Evolutionary conservation across 257 asterid species (phyloP).

Genomic region (Nicotiana attenuata): DNA sequence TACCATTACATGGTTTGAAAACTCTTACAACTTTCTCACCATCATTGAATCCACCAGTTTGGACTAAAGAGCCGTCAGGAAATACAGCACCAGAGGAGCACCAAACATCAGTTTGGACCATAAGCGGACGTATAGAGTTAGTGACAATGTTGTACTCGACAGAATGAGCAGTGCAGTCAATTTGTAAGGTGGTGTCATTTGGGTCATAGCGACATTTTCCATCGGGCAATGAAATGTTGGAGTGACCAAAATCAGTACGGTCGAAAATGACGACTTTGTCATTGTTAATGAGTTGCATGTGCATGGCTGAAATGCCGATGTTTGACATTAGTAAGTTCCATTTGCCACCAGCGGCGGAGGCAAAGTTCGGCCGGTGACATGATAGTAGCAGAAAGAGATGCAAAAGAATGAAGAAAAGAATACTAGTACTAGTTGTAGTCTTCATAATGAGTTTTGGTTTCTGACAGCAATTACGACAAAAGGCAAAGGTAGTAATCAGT

Average conservation of each 20-base stretch:
- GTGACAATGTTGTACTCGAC: slow-evolving; percentile 19
- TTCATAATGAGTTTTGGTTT: not conserved
- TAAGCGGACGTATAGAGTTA: slow-evolving; percentile 24
- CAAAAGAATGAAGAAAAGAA: not conserved
- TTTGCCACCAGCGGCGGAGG: not conserved
- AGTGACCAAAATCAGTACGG: slow-evolving; percentile 20
- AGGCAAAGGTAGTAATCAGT: not conserved
- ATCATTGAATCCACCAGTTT: slow-evolving; percentile 25
- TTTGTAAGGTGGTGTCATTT: not conserved
- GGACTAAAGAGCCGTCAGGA: slow-evolving; percentile 17
- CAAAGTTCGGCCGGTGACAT: not conserved
- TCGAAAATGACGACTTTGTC: slow-evolving; percentile 23
- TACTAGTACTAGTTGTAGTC: not conserved
- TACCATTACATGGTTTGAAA: not conserved
- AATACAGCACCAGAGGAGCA: slow-evolving; percentile 28
- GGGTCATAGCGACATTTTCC: slow-evolving; percentile 17
- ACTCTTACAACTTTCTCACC: slow-evolving; percentile 17
- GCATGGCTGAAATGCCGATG: slow-evolving; percentile 31
- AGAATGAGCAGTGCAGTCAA: slow-evolving; percentile 28
- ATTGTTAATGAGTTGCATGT: slow-evolving; percentile 32
- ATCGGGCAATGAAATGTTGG: slow-evolving; percentile 20
- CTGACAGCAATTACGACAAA: slow-evolving; percentile 4
- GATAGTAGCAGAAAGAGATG: not conserved
- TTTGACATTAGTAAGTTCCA: slow-evolving; percentile 17
- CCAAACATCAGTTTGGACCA: slow-evolving; percentile 22